Conservation (phyloP, 2,329 filamentous ascomycete genomes). For the Ciborinia camelliae region DNA sequence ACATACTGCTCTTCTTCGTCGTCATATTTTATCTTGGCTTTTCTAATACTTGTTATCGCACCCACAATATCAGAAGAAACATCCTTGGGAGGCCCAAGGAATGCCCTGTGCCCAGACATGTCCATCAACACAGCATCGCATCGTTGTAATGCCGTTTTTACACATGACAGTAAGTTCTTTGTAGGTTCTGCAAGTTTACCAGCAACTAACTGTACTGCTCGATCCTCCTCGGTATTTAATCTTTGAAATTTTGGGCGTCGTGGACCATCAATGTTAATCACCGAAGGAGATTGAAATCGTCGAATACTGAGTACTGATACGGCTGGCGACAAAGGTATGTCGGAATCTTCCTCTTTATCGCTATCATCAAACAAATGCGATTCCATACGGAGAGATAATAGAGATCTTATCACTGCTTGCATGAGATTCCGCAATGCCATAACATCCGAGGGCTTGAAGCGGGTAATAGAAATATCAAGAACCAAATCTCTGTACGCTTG, state of each 20-base stretch:
- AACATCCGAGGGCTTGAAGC: slow-evolving; percentile 50
- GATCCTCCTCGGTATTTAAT: slow-evolving; percentile 34
- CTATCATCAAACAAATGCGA: slow-evolving; percentile 44
- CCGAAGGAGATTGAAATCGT: slow-evolving; percentile 12
- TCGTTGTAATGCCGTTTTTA: slow-evolving; percentile 44
- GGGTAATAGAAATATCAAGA: slow-evolving; percentile 54
- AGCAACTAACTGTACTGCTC: slow-evolving; percentile 36
- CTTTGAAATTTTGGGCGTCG: slow-evolving; percentile 29
- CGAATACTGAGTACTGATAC: slow-evolving; percentile 9
- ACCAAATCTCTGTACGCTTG: slow-evolving; percentile 54
- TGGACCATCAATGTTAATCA: slow-evolving; percentile 40
- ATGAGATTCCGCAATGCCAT: slow-evolving; percentile 51
- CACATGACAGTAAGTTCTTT: slow-evolving; percentile 45
- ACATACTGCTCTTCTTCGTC: slow-evolving; percentile 41
- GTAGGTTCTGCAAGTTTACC: slow-evolving; percentile 46
- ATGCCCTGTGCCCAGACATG: slow-evolving; percentile 48
- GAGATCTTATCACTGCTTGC: slow-evolving; percentile 52
- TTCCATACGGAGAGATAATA: slow-evolving; percentile 51
- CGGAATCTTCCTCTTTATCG: slow-evolving; percentile 21
- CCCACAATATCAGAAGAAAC: slow-evolving; percentile 44
- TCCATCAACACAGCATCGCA: slow-evolving; percentile 55
- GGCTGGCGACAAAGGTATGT: slow-evolving; percentile 8
- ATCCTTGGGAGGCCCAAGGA: slow-evolving; percentile 45
- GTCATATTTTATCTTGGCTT: slow-evolving; percentile 47
- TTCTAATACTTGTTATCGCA: slow-evolving; percentile 42